Conservation (phyloP, 1,284 basidiomycete species). For the Malassezia psittaci region DNA sequence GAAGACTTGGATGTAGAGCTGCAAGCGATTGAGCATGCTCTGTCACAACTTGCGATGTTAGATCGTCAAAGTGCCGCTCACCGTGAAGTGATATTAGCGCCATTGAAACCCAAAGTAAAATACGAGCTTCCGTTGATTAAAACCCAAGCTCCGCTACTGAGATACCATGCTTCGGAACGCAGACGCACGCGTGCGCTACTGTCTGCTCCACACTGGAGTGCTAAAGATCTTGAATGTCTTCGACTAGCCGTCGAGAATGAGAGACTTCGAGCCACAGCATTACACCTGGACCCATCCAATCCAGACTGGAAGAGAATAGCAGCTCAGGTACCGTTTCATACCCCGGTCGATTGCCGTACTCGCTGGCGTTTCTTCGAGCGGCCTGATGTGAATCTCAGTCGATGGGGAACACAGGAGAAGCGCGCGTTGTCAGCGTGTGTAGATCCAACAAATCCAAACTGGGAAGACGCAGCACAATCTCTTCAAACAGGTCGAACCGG, state of each 20-base stretch:
- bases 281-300: neutral
- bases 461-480: slow-evolving; percentile 5
- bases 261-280: neutral
- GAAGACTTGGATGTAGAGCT: slow-evolving; percentile 13
- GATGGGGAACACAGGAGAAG: slow-evolving; percentile 11
- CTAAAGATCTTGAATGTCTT: slow-evolving; percentile 13
- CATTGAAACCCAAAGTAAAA: neutral
- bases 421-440: neutral
- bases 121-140: slow-evolving; percentile 2
- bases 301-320: slow-evolving; percentile 8
- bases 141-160: neutral
- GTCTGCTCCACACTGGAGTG: slow-evolving; percentile 16
- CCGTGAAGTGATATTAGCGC: neutral
- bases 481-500: slow-evolving; percentile 7
- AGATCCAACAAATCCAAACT: neutral
- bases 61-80: neutral
- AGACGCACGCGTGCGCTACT: slow-evolving; percentile 4
- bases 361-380: slow-evolving; percentile 11
- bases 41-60: slow-evolving; percentile 15
- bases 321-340: slow-evolving; percentile 12
- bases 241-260: slow-evolving; percentile 7
- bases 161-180: slow-evolving; percentile 4
- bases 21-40: slow-evolving; percentile 14
- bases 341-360: slow-evolving; percentile 15
- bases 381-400: slow-evolving; percentile 1